Evolutionary conservation across 23 red algal species (phyloP).

Genomic region (Rhodosorus marinus): DNA sequence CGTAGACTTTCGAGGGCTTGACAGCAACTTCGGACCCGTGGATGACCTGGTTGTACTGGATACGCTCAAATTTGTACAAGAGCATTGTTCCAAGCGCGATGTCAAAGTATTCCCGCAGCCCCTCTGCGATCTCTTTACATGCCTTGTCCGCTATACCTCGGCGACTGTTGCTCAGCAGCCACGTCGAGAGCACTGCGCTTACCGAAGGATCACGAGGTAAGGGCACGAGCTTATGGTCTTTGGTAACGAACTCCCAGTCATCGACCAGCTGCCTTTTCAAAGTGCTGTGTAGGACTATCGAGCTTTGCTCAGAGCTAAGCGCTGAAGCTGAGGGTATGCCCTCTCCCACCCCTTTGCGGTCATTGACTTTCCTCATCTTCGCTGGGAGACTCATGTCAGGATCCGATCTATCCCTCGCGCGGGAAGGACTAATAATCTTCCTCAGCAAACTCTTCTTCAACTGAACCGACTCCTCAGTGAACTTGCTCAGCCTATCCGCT

Average conservation of each 20-base stretch:
- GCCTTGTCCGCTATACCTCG: slow-evolving; percentile 16
- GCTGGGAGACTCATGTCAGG: too few relatives aligned
- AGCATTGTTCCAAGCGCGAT: slow-evolving; percentile 39
- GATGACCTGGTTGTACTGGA: slow-evolving; percentile 23
- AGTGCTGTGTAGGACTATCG: too few relatives aligned
- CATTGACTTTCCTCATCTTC: too few relatives aligned
- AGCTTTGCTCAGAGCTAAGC: too few relatives aligned
- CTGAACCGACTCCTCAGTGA: too few relatives aligned
- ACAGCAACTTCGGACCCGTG: background rate
- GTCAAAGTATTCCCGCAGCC: slow-evolving; percentile 64
- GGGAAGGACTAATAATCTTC: too few relatives aligned
- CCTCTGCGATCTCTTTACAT: slow-evolving; percentile 31
- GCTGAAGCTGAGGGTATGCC: too few relatives aligned
- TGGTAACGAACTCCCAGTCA: slow-evolving; percentile 82
- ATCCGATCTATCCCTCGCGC: too few relatives aligned
- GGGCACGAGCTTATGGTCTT: slow-evolving; percentile 28
- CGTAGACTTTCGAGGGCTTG: slow-evolving; percentile 29
- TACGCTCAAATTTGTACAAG: slow-evolving; percentile 79
- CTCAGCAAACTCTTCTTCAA: too few relatives aligned
- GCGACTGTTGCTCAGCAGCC: slow-evolving; percentile 9
- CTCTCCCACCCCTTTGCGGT: too few relatives aligned
- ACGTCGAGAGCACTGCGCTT: slow-evolving; percentile 33
- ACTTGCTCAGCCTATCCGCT: too few relatives aligned
- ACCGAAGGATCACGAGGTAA: slow-evolving; percentile 60
- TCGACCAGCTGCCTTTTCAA: too few relatives aligned